A percentile compares a stretch with the other conserved stretches of the same genome.
phyloP scores from a whole-genome alignment of 805 yeast species.

The Yamadazyma ubonensis region DNA sequence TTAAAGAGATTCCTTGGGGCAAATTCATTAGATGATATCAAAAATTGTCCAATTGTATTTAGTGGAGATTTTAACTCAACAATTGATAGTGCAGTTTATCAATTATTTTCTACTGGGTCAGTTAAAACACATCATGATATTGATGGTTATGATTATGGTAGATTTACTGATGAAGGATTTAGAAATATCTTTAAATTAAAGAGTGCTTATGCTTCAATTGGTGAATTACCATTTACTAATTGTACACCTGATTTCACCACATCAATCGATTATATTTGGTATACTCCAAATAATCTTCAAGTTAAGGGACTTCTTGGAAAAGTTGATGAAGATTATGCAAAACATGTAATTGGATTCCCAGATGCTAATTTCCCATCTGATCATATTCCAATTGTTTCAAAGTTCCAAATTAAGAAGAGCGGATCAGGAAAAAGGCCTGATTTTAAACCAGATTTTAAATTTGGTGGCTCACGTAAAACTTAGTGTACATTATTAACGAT shows the following conservation, averaged over 20 bases:
- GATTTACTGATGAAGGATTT: constrained; percentile 86
- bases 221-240: constrained; percentile 93
- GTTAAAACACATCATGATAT: constrained; percentile 80
- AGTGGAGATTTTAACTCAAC: constrained; percentile 97
- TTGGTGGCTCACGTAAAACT: constrained; percentile 43
- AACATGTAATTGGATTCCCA: constrained; percentile 86
- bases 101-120: constrained; percentile 77
- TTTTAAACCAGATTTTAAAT: constrained; percentile 45
- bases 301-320: constrained; percentile 86
- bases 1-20: constrained; percentile 50
- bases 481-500: constrained; percentile 15
- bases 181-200: constrained; percentile 75
- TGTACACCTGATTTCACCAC: constrained; percentile 91
- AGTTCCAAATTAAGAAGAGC: constrained; percentile 65
- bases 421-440: constrained; percentile 36
- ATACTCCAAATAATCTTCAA: constrained; percentile 73
- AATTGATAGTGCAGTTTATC: constrained; percentile 85
- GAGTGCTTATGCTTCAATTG: constrained; percentile 80
- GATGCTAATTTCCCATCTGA: constrained; percentile 92
- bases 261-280: constrained; percentile 95
- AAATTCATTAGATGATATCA: constrained; percentile 48
- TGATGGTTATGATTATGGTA: constrained; percentile 86
- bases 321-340: constrained; percentile 74
- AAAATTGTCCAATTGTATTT: constrained; percentile 71
- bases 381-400: constrained; percentile 83